phyloP scores from a whole-genome alignment of 805 yeast species.

The Yarrowia yakushimensis region DNA sequence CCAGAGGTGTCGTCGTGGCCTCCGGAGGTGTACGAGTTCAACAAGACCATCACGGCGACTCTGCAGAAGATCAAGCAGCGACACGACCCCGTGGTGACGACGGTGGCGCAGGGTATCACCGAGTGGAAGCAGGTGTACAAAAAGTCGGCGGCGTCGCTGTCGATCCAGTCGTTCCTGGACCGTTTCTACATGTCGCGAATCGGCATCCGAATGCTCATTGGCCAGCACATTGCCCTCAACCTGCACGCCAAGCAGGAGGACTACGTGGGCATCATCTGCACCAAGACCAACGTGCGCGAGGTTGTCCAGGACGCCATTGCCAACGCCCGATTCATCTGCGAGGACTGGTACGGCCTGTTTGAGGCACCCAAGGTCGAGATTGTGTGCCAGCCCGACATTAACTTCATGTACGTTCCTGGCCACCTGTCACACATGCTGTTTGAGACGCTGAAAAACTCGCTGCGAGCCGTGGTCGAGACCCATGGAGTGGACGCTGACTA shows the following conservation, averaged over 20 bases:
- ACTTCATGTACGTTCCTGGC: constrained; percentile 90
- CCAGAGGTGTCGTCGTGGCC: constrained; percentile 64
- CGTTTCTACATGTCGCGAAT: constrained; percentile 85
- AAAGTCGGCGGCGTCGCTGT: constrained; percentile 55
- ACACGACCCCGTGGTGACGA: constrained; percentile 90
- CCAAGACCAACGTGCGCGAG: constrained; percentile 77
- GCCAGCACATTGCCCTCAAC: constrained; percentile 86
- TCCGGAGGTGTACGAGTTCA: constrained; percentile 67
- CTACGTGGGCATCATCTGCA: constrained; percentile 86
- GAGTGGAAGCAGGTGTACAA: constrained; percentile 69
- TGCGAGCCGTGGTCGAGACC: constrained; percentile 84
- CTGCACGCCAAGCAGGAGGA: constrained; percentile 55
- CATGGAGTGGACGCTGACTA: constrained; percentile 63
- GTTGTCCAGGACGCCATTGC: constrained; percentile 85
- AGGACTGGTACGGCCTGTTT: constrained; percentile 80
- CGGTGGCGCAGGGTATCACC: constrained; percentile 87
- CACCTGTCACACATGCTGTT: constrained; percentile 88
- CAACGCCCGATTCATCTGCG: constrained; percentile 85
- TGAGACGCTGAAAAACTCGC: constrained; percentile 80
- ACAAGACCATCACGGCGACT: constrained; percentile 60
- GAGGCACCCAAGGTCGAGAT: constrained; percentile 83
- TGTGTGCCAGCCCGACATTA: constrained; percentile 70
- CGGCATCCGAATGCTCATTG: constrained; percentile 89
- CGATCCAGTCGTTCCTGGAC: constrained; percentile 78
- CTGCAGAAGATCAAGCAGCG: constrained; percentile 70